Conservation (phyloP, 2,329 filamentous ascomycete genomes). For the Leptographium wingfieldii region DNA sequence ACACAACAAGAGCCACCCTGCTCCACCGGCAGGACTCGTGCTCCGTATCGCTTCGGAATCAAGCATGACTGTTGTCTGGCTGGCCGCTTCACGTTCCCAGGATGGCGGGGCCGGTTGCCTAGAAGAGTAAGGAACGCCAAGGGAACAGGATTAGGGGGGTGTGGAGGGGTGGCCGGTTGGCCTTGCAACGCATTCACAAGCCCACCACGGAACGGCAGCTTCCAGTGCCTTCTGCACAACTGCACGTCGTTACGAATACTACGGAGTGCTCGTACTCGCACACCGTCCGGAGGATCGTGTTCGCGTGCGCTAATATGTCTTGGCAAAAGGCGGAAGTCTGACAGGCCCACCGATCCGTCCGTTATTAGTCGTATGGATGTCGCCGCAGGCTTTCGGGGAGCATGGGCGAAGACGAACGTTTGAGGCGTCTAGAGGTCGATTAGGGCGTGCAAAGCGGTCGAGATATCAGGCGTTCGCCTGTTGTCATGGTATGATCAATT, state of each 20-base stretch:
- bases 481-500: too few species aligned
- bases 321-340: not conserved
- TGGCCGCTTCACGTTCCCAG: not conserved
- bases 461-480: too few species aligned
- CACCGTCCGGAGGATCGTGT: not conserved
- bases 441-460: too few species aligned
- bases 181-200: not conserved
- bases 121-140: not conserved
- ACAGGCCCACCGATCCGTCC: not conserved
- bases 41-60: not conserved
- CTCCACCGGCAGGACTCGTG: not conserved
- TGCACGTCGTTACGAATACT: not conserved
- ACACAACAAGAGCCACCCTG: not conserved
- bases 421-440: too few species aligned
- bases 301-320: not conserved
- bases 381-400: not conserved
- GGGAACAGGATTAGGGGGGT: not conserved
- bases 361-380: not conserved
- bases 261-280: too few species aligned
- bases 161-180: not conserved
- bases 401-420: not conserved
- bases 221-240: not conserved
- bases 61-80: not conserved
- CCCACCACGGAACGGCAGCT: not conserved
- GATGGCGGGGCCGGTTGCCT: not conserved